Evolutionary conservation across 345 rosid species (phyloP).

Genomic region (Citrus glauca): DNA sequence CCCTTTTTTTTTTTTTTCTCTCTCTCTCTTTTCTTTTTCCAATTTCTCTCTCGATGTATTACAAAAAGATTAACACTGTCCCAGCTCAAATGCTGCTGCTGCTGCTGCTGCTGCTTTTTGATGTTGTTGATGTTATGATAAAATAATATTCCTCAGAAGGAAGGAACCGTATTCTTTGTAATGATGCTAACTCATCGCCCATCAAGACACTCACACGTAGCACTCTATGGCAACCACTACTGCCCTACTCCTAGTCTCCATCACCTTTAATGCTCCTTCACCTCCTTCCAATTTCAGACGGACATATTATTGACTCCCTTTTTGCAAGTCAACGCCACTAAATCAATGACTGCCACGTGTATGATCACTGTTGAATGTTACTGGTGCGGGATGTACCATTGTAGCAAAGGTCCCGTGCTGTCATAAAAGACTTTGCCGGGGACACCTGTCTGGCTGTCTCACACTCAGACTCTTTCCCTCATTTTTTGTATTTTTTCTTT

Average conservation of each 20-base stretch:
- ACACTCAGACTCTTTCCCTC: background rate
- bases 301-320: background rate
- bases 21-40: background rate
- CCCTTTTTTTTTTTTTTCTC: background rate
- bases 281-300: background rate
- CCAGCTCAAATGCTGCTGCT: background rate
- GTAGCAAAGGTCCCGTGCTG: background rate
- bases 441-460: background rate
- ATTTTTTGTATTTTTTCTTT: too few relatives aligned
- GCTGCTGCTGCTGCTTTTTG: too few relatives aligned
- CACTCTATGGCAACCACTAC: background rate
- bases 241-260: background rate
- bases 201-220: slow-evolving; percentile 18
- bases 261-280: background rate
- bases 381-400: background rate
- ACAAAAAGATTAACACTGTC: background rate
- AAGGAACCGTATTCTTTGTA: slow-evolving; percentile 19
- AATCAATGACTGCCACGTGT: background rate
- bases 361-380: background rate
- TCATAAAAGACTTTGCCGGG: background rate
- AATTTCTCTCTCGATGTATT: background rate
- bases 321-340: background rate
- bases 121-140: background rate
- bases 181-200: background rate
- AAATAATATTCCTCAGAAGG: background rate